Conservation (phyloP, 768 basidiomycete species). For the Lentinus tigrinus region DNA sequence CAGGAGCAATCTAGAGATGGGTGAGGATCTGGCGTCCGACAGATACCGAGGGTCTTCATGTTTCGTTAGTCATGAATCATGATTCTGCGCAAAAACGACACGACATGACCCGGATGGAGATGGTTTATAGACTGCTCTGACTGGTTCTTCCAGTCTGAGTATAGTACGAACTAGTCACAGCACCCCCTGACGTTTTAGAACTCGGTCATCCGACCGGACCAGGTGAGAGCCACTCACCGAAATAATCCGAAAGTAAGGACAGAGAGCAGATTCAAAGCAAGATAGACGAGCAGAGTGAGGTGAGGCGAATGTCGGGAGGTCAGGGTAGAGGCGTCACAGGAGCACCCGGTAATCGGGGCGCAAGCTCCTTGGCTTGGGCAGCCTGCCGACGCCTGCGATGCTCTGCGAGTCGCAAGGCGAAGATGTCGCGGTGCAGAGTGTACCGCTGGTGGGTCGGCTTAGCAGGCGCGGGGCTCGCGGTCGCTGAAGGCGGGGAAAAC, state of each 20-base stretch:
- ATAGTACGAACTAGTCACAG: neutral
- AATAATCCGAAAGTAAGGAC: neutral
- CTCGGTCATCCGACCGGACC: conserved; percentile 9
- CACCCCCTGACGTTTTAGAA: neutral
- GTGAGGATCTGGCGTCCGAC: no score
- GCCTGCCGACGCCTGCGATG: conserved; percentile 68
- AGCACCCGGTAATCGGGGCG: conserved; percentile 66
- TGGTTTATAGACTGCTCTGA: no score
- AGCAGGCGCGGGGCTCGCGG: conserved; percentile 31
- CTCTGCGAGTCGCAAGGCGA: conserved; percentile 74
- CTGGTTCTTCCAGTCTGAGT: neutral
- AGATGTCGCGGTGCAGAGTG: conserved; percentile 80
- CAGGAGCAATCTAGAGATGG: no score
- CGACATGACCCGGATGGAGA: no score
- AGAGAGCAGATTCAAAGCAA: neutral
- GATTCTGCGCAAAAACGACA: no score
- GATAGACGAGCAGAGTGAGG: neutral
- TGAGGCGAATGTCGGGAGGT: neutral
- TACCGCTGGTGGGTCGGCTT: conserved; percentile 69
- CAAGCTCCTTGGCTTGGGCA: conserved; percentile 66
- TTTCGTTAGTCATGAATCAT: no score
- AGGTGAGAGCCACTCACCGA: conserved; percentile 11
- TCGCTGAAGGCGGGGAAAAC: conserved; percentile 27
- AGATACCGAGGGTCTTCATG: no score
- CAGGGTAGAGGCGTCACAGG: conserved; percentile 35